Evolutionary conservation across 371 early-diverging fungal genomes (phyloP), one percentile per base, ranked within the genome.

Genomic region (Syncephalastrum sp.): DNA sequence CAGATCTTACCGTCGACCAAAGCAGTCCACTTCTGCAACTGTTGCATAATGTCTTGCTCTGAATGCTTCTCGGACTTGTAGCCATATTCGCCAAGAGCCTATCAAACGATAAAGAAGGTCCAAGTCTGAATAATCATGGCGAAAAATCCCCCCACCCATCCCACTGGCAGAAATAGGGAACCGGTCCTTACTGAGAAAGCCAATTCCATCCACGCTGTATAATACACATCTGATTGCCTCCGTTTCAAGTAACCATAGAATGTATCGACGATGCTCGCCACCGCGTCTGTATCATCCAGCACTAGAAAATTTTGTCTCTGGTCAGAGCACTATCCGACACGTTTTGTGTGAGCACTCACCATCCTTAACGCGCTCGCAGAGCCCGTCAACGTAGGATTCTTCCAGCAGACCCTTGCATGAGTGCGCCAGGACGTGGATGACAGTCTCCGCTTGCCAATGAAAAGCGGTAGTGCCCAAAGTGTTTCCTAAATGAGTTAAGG

Each of bases 41-140:
- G 69, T 3, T 50, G 58, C 70, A 77, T 77, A 0, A 59, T 57
- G 19, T 74, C 69, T 12, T 54, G 29, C 14, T 72, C 70, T 3
- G 64, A 52, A n/a, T 60, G 24, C 15, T 53, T 25, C 0, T 19
- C 41, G 13, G 64, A 61, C 13, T 70, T 44, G 50, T 77, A 72
- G 1, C 68, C 61, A 55, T 70, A 54, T 48, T 77, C 70, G 17
- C 72, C 67, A 19, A 72, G 29, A 14, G 49, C 64, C 72, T 72
- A 60, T 5, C 5, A 42, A 5, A 4, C 1, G 27, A 42, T 44
- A 16, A 25, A 55, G 15, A 12, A 51, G 16, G n/a, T 21, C 0
- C 21, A 21, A 21, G 21, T 21, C 21, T 21, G 21, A 21, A 21
- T 21, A 21, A n/a, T n/a, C n/a, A n/a, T n/a, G n/a, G n/a, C n/a